A percentile compares a stretch with the other conserved stretches of the same genome.
phyloP scores from a whole-genome alignment of 2,329 filamentous ascomycete species.

The Helotiales sp. region DNA sequence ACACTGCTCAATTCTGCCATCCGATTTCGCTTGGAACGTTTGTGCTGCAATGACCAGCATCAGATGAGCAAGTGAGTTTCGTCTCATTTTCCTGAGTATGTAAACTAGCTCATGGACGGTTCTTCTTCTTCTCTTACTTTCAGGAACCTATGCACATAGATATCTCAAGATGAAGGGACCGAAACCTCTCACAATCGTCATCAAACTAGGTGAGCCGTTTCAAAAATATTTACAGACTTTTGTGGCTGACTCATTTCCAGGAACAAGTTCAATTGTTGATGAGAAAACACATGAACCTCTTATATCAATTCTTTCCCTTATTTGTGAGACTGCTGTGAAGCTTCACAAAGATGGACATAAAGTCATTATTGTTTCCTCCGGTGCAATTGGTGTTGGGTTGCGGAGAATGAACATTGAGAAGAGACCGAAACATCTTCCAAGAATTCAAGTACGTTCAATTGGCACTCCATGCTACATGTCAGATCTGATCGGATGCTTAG shows the following conservation, averaged over 20 bases:
- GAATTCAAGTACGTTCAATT: constrained; percentile 65
- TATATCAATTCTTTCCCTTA: constrained; percentile 84
- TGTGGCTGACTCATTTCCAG: constrained; percentile 46
- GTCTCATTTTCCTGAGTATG: neutral
- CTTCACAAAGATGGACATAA: constrained; percentile 88
- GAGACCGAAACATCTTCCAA: constrained; percentile 85
- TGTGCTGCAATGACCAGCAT: neutral
- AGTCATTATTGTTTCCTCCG: constrained; percentile 95
- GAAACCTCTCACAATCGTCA: constrained; percentile 64
- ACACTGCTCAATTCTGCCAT: neutral
- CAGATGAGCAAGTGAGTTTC: neutral
- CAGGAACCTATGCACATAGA: neutral
- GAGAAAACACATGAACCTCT: constrained; percentile 93
- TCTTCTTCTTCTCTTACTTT: neutral
- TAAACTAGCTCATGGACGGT: neutral
- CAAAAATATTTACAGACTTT: constrained; percentile 11
- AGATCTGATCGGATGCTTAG: constrained; percentile 38
- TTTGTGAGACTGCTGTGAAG: constrained; percentile 90
- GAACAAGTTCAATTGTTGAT: constrained; percentile 98
- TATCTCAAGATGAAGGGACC: constrained; percentile 47
- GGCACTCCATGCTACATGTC: neutral
- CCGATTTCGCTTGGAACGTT: neutral
- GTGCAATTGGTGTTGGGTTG: constrained; percentile 92
- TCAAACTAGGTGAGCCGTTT: constrained; percentile 59
- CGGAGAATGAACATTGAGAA: constrained; percentile 85